phyloP scores from a whole-genome alignment of 768 basidiomycete species.

The Phaeotremella skinneri region DNA sequence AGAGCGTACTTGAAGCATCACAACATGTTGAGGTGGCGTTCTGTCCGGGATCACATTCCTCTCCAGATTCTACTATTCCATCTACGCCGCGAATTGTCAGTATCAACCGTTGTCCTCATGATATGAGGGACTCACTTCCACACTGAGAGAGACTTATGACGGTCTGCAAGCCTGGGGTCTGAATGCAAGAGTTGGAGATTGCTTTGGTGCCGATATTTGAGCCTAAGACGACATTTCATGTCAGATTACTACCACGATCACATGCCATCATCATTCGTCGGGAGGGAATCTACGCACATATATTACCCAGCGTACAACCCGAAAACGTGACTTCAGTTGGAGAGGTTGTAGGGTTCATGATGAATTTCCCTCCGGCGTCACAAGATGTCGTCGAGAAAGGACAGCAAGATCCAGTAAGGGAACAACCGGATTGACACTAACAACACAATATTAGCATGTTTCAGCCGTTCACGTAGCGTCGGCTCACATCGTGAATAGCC shows the following conservation, averaged over 20 bases:
- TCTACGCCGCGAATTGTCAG: constrained; percentile 20
- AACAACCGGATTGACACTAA: constrained; percentile 68
- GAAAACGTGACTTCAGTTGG: constrained; percentile 71
- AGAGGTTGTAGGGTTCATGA: constrained; percentile 75
- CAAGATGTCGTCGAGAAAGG: constrained; percentile 64
- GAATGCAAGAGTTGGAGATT: constrained; percentile 67
- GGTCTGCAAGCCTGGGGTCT: constrained; percentile 57
- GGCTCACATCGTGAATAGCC: constrained; percentile 59
- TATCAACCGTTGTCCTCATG: constrained; percentile 36
- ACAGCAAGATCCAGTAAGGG: constrained; percentile 62
- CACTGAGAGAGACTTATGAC: constrained; percentile 44
- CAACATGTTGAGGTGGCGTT: constrained; percentile 64
- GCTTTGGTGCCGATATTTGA: constrained; percentile 59
- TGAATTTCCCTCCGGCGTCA: constrained; percentile 64
- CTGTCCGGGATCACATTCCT: constrained; percentile 79
- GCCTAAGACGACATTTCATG: constrained; percentile 57
- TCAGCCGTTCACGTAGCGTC: background rate
- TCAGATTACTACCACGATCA: too few species aligned
- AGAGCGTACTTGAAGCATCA: constrained; percentile 59
- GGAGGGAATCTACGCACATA: constrained; percentile 66
- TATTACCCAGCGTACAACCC: constrained; percentile 76
- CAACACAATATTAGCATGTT: background rate
- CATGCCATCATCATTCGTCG: too few species aligned
- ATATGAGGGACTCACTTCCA: constrained; percentile 36
- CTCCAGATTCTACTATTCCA: constrained; percentile 58